Conservation (phyloP, 2,329 filamentous ascomycete species). For the Fusarium sp. region DNA sequence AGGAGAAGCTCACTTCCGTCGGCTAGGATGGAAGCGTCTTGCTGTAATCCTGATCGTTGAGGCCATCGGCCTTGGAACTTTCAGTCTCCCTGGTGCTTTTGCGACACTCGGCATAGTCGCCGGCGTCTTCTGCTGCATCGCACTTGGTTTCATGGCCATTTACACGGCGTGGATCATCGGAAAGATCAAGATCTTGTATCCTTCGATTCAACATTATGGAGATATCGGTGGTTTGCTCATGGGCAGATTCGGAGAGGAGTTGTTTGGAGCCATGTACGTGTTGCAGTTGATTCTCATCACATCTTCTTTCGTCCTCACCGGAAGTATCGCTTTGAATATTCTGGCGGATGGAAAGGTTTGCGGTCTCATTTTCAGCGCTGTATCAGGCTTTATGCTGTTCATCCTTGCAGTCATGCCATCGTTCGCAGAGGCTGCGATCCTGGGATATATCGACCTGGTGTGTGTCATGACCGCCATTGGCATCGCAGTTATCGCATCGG, state of each 20-base stretch:
- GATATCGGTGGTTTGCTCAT: slow-evolving; percentile 70
- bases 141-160: slow-evolving; percentile 53
- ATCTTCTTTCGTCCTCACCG: slow-evolving; percentile 73
- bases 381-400: slow-evolving; percentile 53
- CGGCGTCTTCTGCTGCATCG: slow-evolving; percentile 51
- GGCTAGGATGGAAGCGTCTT: slow-evolving; percentile 42
- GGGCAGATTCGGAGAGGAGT: slow-evolving; percentile 66
- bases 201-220: slow-evolving; percentile 70
- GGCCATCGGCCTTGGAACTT: slow-evolving; percentile 41
- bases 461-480: slow-evolving; percentile 63
- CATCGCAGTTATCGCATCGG: slow-evolving; percentile 71
- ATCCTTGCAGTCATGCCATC: slow-evolving; percentile 55
- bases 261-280: slow-evolving; percentile 67
- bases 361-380: slow-evolving; percentile 53
- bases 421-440: slow-evolving; percentile 47
- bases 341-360: slow-evolving; percentile 64
- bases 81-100: slow-evolving; percentile 42
- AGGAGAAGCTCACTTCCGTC: slow-evolving; percentile 38
- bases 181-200: slow-evolving; percentile 56
- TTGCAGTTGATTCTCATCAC: slow-evolving; percentile 73
- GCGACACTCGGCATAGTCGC: slow-evolving; percentile 46
- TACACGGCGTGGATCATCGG: slow-evolving; percentile 56
- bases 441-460: slow-evolving; percentile 44
- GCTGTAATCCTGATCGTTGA: slow-evolving; percentile 42
- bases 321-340: slow-evolving; percentile 71